Conservation (phyloP, 202 grass and related monocot species). For the Zizania palustris region DNA sequence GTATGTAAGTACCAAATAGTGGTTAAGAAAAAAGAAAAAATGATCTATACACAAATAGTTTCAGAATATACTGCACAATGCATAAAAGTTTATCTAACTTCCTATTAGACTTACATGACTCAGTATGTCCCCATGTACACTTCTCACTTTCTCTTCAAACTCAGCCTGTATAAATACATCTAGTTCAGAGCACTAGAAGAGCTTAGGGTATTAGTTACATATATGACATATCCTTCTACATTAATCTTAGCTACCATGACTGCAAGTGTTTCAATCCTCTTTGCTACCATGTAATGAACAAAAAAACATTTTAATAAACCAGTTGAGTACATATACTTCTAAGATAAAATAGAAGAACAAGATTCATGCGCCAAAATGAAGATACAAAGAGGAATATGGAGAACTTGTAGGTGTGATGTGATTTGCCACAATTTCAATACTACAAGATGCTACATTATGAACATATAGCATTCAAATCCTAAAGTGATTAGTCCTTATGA, state of each 20-base stretch:
- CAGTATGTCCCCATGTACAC: constrained; percentile 61
- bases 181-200: constrained; percentile 15
- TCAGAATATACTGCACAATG: not conserved
- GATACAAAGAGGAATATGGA: not conserved
- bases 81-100: constrained; percentile 15
- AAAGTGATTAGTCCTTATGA: not conserved
- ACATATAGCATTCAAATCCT: no score
- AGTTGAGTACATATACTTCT: not conserved
- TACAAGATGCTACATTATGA: no score
- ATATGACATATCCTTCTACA: no score
- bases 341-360: not conserved
- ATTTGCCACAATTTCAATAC: constrained; percentile 10
- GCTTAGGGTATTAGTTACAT: constrained; percentile 14
- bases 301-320: constrained; percentile 4
- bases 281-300: constrained; percentile 5
- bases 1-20: not conserved
- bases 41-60: constrained; percentile 2
- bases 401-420: constrained; percentile 3
- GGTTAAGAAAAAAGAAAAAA: not conserved
- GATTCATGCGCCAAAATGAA: not conserved
- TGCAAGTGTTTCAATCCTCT: no score
- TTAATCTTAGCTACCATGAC: no score
- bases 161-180: constrained; percentile 64
- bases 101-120: constrained; percentile 68
- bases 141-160: constrained; percentile 73